Evolutionary conservation across 495 filamentous ascomycete species (phyloP), one percentile per base, ranked within the genome.

Genomic region (Trichoderma asperelloides): DNA sequence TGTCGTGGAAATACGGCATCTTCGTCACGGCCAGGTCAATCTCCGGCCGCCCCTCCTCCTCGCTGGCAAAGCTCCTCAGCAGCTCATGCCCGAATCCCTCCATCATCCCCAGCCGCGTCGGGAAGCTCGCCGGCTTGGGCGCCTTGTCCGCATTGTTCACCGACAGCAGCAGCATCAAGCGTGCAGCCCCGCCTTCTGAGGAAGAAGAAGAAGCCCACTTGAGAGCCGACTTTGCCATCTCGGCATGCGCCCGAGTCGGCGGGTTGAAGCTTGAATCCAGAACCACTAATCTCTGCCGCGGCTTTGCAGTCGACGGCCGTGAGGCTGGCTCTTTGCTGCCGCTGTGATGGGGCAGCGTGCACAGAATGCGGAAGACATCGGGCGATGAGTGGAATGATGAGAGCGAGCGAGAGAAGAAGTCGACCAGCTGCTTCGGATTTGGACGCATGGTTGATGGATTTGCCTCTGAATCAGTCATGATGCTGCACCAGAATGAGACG

Each of bases 201-300:
- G n/a, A 21, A 64, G 55, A 28, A 60, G 55, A 60, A 27, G 55
- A 60, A 60, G 55, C 55, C 55, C 55, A 60, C 0, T 91, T 83
- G 21, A 83, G 77, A 13, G 91, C 90, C 12, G 88, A 87, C 27
- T 80, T 78, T 3, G 87, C 90, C 74, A 98, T 92, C 64, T 80
- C 81, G 64, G 90, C 81, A 75, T 97, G 94, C 13, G 94, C 94
- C 45, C 84, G 80, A 2, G 92, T 94, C 12, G 94, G 94, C 18
- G 94, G 94, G 73, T 98, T 98, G 85, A 96, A 98, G 66, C 90
- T 94, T 2, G 93, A 96, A 76, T 98, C 94, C 71, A 98, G 87
- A 69, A 98, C 86, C 75, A 93, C 89, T 70, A 98, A 83, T 3
- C 69, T 69, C 0, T 66, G 68, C 0, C 12, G 13, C 18, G 0